Conservation (phyloP, 2,329 filamentous ascomycete genomes). For the Periconia digitata region DNA sequence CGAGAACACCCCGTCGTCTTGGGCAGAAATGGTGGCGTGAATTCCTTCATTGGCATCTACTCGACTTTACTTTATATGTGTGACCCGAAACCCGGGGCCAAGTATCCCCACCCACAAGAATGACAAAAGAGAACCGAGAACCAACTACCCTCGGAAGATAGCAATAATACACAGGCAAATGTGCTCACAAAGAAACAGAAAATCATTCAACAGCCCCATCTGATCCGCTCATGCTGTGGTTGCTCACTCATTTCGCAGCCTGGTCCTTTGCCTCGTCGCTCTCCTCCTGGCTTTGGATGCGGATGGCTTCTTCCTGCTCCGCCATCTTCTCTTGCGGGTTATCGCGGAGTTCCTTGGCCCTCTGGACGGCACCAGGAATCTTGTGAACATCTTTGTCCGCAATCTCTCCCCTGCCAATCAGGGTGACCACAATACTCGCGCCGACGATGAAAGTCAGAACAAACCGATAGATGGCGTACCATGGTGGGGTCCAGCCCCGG, state of each 20-base stretch:
- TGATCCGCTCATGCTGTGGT: background rate
- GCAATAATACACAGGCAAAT: background rate
- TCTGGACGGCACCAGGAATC: slow-evolving; percentile 47
- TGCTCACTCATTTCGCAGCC: background rate
- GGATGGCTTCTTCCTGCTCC: slow-evolving; percentile 31
- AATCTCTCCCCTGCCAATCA: slow-evolving; percentile 82
- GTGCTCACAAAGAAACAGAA: background rate
- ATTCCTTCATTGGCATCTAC: background rate
- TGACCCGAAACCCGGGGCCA: background rate
- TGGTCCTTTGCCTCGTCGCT: background rate
- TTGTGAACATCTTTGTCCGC: slow-evolving; percentile 52
- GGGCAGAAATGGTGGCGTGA: background rate
- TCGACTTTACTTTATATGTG: background rate
- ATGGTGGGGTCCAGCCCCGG: slow-evolving; percentile 76
- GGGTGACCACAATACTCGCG: slow-evolving; percentile 73
- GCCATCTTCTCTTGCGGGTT: slow-evolving; percentile 29
- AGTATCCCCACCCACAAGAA: background rate
- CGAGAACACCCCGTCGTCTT: background rate
- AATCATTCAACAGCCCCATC: background rate
- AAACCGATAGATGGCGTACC: slow-evolving; percentile 91
- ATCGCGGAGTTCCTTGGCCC: slow-evolving; percentile 52
- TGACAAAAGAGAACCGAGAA: background rate
- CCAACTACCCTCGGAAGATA: background rate
- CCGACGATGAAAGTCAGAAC: slow-evolving; percentile 90
- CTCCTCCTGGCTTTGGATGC: slow-evolving; percentile 3